Base-by-base conservation (phyloP, 2,329 filamentous ascomycete genomes). In the Fusarium nodosum region DNA sequence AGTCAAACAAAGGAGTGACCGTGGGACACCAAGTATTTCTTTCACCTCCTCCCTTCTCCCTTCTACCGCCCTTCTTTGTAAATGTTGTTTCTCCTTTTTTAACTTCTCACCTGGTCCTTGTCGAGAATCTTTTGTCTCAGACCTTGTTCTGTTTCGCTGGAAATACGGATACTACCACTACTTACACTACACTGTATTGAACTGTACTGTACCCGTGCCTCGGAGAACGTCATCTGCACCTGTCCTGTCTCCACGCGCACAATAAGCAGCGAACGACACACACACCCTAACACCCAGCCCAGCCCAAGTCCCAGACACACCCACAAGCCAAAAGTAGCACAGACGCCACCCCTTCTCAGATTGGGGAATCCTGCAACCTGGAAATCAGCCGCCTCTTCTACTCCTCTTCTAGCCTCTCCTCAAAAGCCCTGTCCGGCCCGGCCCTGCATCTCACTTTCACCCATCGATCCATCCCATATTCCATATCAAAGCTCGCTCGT, bases 201-300 rank as follows among this genome's bases (percentile, higher is more conserved):
- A 60, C 38, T 36, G 39, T 56, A 63, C 60, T 45, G 58, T 48
- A 63, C 68, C 57, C 68, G 64, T 66, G 64, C 60, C 60, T 64
- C 42, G 53, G 50, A 60, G 74, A 71, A 69, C 74, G 73, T 76
- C 74, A 75, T 76, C 70, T 76, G 68, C 64, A 75, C 50, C 63
- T 18, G 46, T 7, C n/a, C 8, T 34, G 41, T 68, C 56, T 54
- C 55, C 57, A 61, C 68, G 68, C 58, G 46, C 55, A 42, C 55
- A 69, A 56, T 47, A 66, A 56, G 28, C 69, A 69, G 47, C 60
- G 50, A 64, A 48, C 48, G 44, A 36, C 60, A 63, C 33, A 34
- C 33, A 34, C 33, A 34, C 33, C 33, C 31, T 33, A 33, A 15
- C 31, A 15, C 59, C 56, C 59, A 61, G 22, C 41, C 28, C 24